phyloP scores from a whole-genome alignment of 2,329 filamentous ascomycete species.

The Plectosphaerella plurivora region DNA sequence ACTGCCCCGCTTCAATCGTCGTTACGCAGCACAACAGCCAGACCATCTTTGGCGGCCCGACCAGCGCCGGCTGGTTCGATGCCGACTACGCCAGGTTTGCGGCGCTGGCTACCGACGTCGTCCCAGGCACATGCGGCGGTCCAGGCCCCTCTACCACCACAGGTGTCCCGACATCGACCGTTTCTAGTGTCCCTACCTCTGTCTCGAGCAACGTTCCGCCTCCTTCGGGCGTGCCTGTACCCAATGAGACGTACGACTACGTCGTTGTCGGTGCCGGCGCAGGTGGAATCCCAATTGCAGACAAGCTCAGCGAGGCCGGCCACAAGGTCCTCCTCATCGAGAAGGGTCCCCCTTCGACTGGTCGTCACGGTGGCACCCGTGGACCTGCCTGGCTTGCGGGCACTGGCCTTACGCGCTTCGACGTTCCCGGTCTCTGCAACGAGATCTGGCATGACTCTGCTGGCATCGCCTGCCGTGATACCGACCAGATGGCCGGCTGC shows the following conservation, averaged over 20 bases:
- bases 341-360: slow-evolving; percentile 57
- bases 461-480: slow-evolving; percentile 63
- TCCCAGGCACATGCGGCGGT: slow-evolving; percentile 26
- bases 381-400: slow-evolving; percentile 57
- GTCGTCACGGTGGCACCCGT: slow-evolving; percentile 59
- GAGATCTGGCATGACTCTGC: slow-evolving; percentile 62
- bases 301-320: slow-evolving; percentile 59
- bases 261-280: slow-evolving; percentile 61
- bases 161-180: slow-evolving; percentile 9
- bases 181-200: slow-evolving; percentile 12
- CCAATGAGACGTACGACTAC: slow-evolving; percentile 49
- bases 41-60: slow-evolving; percentile 41
- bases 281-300: slow-evolving; percentile 55
- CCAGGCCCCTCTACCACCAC: slow-evolving; percentile 21
- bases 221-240: slow-evolving; percentile 25
- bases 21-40: slow-evolving; percentile 51
- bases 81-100: slow-evolving; percentile 38
- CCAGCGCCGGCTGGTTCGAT: slow-evolving; percentile 30
- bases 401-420: slow-evolving; percentile 63
- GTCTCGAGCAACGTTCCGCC: slow-evolving; percentile 19
- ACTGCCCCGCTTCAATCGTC: slow-evolving; percentile 36
- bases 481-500: slow-evolving; percentile 70
- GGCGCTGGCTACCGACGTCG: slow-evolving; percentile 35
- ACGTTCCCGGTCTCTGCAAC: slow-evolving; percentile 68
- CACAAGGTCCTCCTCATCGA: slow-evolving; percentile 62